Evolutionary conservation across 345 rosid genomes (phyloP).

Genomic region (Gynandropsis gynandra): DNA sequence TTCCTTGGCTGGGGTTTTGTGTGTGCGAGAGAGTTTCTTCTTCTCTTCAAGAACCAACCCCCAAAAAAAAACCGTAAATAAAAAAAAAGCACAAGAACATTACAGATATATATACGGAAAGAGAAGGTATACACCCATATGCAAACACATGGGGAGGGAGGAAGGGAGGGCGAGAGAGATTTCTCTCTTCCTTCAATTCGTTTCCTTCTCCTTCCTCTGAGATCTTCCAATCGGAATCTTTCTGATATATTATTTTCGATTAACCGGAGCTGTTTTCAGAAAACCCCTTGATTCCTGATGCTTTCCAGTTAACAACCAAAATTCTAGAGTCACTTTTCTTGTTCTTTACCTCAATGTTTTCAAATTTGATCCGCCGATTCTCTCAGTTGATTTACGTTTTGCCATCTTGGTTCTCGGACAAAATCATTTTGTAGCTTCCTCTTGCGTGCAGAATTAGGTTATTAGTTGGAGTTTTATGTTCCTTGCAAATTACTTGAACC

Average conservation of each 20-base stretch:
- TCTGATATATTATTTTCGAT: constrained; percentile 6
- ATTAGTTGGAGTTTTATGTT: not conserved
- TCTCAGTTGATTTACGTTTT: constrained; percentile 13
- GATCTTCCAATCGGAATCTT: constrained; percentile 19
- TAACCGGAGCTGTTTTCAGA: too few species aligned
- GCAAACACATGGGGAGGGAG: constrained; percentile 21
- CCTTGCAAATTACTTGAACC: constrained; percentile 4
- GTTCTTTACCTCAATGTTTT: constrained; percentile 18
- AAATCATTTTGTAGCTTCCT: not conserved
- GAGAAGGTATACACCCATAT: constrained; percentile 27
- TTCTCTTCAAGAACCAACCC: constrained; percentile 12
- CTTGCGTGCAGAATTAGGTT: constrained; percentile 11
- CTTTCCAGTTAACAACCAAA: not conserved
- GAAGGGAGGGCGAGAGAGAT: constrained; percentile 9
- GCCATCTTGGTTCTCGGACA: constrained; percentile 13
- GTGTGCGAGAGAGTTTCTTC: constrained; percentile 14
- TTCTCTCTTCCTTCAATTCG: constrained; percentile 15
- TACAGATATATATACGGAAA: constrained; percentile 26
- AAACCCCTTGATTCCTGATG: too few species aligned
- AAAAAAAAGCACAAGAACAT: constrained; percentile 16
- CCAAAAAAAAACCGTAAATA: not conserved
- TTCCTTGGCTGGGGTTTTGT: constrained; percentile 20
- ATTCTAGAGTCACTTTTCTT: constrained; percentile 18
- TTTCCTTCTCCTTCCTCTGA: not conserved
- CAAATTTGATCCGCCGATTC: constrained; percentile 17